Percentiles rank a stretch among this genome's conserved stretches.
phyloP scores from a whole-genome alignment of 164 flowering plant species.

The Paratinospora sagittata region DNA sequence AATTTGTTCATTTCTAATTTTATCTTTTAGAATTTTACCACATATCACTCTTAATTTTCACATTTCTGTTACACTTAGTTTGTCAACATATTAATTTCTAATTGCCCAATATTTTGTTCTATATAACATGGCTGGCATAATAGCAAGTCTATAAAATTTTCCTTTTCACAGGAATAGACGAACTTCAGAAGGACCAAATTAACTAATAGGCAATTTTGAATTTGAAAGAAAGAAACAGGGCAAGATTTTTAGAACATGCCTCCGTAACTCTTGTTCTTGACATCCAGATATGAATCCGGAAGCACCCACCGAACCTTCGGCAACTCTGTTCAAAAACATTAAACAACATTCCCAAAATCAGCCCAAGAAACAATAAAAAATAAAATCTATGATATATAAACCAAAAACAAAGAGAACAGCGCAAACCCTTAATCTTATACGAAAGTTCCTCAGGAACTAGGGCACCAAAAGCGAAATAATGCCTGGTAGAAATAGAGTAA shows the following conservation, averaged over 20 bases:
- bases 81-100: no score
- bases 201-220: neutral
- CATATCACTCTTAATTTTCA: no score
- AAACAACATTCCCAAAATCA: neutral
- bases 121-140: no score
- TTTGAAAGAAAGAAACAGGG: neutral
- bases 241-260: conserved; percentile 18
- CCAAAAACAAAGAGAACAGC: neutral
- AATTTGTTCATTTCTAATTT: no score
- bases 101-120: no score
- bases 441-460: conserved; percentile 36
- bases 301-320: conserved; percentile 43
- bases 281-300: conserved; percentile 45
- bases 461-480: conserved; percentile 36
- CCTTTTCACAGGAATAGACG: neutral
- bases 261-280: conserved; percentile 32
- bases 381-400: neutral
- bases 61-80: no score
- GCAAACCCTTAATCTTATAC: conserved; percentile 28
- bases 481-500: conserved; percentile 38
- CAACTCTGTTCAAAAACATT: conserved; percentile 31
- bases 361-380: neutral
- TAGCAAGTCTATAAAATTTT: no score
- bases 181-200: neutral
- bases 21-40: no score